Conservation (phyloP, 306 rosid genomes). For the Prunus mongolica region DNA sequence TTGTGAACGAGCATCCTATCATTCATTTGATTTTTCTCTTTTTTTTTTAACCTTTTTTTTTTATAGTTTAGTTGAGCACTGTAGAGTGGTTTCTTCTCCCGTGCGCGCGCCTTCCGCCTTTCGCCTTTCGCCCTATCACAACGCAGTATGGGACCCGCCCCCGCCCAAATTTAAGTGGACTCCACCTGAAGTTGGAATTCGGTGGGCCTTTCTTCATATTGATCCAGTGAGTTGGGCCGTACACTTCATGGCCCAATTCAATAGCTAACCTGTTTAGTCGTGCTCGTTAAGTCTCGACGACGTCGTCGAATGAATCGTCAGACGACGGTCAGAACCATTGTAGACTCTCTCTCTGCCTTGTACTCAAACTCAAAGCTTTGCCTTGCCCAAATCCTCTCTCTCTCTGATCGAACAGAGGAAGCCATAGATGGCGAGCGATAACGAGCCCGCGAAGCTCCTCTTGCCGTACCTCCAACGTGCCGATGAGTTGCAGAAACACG, state of each 20-base stretch:
- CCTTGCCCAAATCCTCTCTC: not conserved
- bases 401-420: not conserved
- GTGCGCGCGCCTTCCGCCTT: not conserved
- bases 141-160: not conserved
- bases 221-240: not conserved
- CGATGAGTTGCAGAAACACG: slow-evolving; percentile 98
- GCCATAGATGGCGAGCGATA: slow-evolving; percentile 73
- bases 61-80: not conserved
- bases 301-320: not conserved
- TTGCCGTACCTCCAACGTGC: slow-evolving; percentile 99
- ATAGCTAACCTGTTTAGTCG: not conserved
- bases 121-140: too few relatives aligned
- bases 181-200: not conserved
- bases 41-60: not conserved
- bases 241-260: not conserved
- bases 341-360: not conserved
- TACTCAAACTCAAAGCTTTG: not conserved
- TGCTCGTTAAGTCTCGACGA: not conserved
- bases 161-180: too few relatives aligned
- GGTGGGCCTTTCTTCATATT: too few relatives aligned
- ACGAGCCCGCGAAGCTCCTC: slow-evolving; percentile 94
- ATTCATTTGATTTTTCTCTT: not conserved
- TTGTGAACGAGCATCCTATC: slow-evolving; percentile 53
- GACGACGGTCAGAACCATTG: not conserved
- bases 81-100: not conserved